phyloP scores from a whole-genome alignment of 1,139 yeast species.

The Spathaspora jeffriesii region DNA sequence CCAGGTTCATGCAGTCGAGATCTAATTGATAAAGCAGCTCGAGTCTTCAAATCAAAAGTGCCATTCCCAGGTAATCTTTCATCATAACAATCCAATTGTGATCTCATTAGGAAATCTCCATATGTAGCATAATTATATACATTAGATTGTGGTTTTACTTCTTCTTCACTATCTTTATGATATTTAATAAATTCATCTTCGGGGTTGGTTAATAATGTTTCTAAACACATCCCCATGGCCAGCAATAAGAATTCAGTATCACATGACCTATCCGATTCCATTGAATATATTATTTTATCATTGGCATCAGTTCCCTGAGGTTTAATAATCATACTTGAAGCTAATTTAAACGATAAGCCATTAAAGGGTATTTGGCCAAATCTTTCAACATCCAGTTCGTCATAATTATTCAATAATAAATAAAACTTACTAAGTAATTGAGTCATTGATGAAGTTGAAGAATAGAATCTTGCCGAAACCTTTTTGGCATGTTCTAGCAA shows the following conservation, averaged over 20 bases:
- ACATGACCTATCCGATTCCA: conserved; percentile 70
- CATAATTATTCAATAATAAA: conserved; percentile 60
- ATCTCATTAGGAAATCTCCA: conserved; percentile 76
- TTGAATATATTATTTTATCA: conserved; percentile 49
- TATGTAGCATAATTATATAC: conserved; percentile 72
- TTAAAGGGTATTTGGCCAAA: conserved; percentile 38
- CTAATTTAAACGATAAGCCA: conserved; percentile 29
- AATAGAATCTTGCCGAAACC: conserved; percentile 49
- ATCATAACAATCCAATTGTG: conserved; percentile 88
- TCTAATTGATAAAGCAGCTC: conserved; percentile 88
- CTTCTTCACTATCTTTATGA: conserved; percentile 12
- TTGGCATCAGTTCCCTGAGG: conserved; percentile 26
- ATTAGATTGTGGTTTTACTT: conserved; percentile 22
- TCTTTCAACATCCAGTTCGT: conserved; percentile 19
- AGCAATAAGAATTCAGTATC: conserved; percentile 75
- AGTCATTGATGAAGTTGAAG: conserved; percentile 92
- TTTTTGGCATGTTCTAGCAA: conserved; percentile 51
- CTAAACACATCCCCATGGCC: conserved; percentile 77
- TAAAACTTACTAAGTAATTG: conserved; percentile 75
- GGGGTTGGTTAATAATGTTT: conserved; percentile 66
- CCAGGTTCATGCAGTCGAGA: conserved; percentile 72
- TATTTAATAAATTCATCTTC: conserved; percentile 43
- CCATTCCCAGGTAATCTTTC: conserved; percentile 85
- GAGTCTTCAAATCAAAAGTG: conserved; percentile 86
- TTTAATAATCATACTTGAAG: conserved; percentile 43